Conservation (phyloP, 176 grass and related monocot genomes). For the Luzula sylvatica region DNA sequence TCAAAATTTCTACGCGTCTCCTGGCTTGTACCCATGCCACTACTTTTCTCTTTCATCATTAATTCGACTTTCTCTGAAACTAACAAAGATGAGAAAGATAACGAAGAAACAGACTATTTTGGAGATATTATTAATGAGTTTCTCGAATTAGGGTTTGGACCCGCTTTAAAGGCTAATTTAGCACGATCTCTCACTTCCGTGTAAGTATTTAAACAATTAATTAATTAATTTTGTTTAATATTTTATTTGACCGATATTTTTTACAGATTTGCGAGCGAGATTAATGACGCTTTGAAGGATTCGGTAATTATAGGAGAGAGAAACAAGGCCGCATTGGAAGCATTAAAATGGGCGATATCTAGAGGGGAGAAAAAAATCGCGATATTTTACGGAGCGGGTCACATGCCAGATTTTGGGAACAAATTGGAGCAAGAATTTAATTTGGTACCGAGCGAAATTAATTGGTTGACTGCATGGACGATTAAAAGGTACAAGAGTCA, state of each 20-base stretch:
- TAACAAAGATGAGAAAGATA: slow-evolving; percentile 4
- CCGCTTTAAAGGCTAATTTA: slow-evolving; percentile 78
- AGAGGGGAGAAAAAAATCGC: slow-evolving; percentile 65
- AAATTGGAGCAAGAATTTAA: slow-evolving; percentile 60
- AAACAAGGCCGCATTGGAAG: slow-evolving; percentile 66
- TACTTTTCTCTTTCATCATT: slow-evolving; percentile 61
- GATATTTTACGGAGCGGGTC: slow-evolving; percentile 75
- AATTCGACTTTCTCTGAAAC: slow-evolving; percentile 36
- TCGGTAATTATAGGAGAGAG: slow-evolving; percentile 94
- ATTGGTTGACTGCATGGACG: slow-evolving; percentile 91
- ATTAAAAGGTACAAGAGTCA: slow-evolving; percentile 34
- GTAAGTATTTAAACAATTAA: slow-evolving; percentile 34
- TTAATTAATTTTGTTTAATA: no score
- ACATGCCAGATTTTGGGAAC: slow-evolving; percentile 86
- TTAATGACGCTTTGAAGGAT: slow-evolving; percentile 46
- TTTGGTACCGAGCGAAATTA: slow-evolving; percentile 50
- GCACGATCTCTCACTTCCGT: slow-evolving; percentile 62
- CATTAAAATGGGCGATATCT: slow-evolving; percentile 57
- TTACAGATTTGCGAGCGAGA: slow-evolving; percentile 12
- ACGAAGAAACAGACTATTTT: slow-evolving; percentile 47
- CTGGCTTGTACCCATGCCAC: slow-evolving; percentile 77
- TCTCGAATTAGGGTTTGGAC: slow-evolving; percentile 54
- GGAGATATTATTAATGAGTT: slow-evolving; percentile 47
- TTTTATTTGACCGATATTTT: no score
- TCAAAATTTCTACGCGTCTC: slow-evolving; percentile 78